phyloP scores from a whole-genome alignment of 768 basidiomycete genomes.

The Cystofilobasidium macerans region DNA sequence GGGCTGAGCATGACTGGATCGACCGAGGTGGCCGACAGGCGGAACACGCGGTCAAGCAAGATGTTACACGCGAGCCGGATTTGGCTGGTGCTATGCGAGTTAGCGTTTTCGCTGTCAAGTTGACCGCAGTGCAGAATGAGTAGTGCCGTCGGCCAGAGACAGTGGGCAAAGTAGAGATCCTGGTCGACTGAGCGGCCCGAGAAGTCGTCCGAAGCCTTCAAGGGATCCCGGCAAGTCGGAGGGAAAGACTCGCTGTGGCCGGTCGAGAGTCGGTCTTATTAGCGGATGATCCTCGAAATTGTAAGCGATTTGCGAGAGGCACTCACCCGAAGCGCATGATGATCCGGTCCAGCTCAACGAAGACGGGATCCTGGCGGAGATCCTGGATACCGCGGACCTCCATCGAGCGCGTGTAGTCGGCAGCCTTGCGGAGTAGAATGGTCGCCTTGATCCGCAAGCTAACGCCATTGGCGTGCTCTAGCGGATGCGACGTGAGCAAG shows the following conservation, averaged over 20 bases:
- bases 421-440: not conserved
- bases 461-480: not conserved
- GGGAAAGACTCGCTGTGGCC: conserved; percentile 5
- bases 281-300: no score
- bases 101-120: not conserved
- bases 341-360: not conserved
- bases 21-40: conserved; percentile 5
- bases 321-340: conserved; percentile 13
- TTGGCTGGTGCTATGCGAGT: not conserved
- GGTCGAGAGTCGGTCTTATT: not conserved
- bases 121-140: not conserved
- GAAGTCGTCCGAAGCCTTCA: not conserved
- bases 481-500: not conserved
- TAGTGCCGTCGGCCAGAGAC: not conserved
- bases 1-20: conserved; percentile 7
- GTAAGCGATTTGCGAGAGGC: not conserved
- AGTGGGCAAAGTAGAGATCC: not conserved
- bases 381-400: not conserved
- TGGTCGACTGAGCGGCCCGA: not conserved
- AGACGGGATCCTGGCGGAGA: conserved; percentile 1
- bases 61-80: conserved; percentile 9
- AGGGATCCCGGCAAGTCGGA: not conserved
- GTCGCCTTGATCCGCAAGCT: no score
- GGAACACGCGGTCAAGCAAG: conserved; percentile 8
- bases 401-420: conserved; percentile 1